phyloP scores from a whole-genome alignment of 108 stramenopile genomes.

The Epithemia pelagica region DNA sequence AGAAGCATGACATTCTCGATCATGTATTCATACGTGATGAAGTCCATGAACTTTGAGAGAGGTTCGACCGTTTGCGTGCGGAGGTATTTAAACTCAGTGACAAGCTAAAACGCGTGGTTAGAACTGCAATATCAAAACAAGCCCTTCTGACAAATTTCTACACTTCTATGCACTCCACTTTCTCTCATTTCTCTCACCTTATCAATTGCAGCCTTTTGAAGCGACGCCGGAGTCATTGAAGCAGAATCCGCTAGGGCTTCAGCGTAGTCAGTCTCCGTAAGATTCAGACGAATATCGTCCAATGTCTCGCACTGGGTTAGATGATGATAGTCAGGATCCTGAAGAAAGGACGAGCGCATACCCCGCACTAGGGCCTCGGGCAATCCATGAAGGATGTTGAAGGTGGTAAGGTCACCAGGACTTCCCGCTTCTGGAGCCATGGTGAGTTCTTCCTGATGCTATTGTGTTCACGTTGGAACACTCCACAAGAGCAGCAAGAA shows the following conservation, averaged over 20 bases:
- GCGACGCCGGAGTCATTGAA: slow-evolving; percentile 64
- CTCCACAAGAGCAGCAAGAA: no score
- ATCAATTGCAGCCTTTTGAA: slow-evolving; percentile 81
- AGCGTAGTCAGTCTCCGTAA: slow-evolving; percentile 96
- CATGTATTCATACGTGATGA: slow-evolving; percentile 99
- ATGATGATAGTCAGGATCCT: slow-evolving; percentile 91
- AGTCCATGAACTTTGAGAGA: slow-evolving; percentile 94
- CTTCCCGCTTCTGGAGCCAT: not conserved
- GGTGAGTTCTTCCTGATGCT: no score
- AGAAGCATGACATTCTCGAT: slow-evolving; percentile 99
- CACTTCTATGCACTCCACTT: not conserved
- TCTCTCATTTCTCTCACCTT: slow-evolving; percentile 50
- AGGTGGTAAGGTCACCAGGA: slow-evolving; percentile 82
- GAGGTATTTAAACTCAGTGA: slow-evolving; percentile 94
- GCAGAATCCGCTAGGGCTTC: slow-evolving; percentile 80
- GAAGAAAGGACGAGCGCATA: slow-evolving; percentile 90
- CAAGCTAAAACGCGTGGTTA: slow-evolving; percentile 53
- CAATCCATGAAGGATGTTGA: slow-evolving; percentile 97
- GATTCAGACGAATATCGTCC: slow-evolving; percentile 94
- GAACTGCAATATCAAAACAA: no score
- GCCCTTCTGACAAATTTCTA: not conserved
- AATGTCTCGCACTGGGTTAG: slow-evolving; percentile 94
- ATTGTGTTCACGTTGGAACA: no score
- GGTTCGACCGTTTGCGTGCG: slow-evolving; percentile 96
- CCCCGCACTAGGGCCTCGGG: slow-evolving; percentile 93